phyloP scores from a whole-genome alignment of 2,329 filamentous ascomycete genomes.

The Penicillium sp. region DNA sequence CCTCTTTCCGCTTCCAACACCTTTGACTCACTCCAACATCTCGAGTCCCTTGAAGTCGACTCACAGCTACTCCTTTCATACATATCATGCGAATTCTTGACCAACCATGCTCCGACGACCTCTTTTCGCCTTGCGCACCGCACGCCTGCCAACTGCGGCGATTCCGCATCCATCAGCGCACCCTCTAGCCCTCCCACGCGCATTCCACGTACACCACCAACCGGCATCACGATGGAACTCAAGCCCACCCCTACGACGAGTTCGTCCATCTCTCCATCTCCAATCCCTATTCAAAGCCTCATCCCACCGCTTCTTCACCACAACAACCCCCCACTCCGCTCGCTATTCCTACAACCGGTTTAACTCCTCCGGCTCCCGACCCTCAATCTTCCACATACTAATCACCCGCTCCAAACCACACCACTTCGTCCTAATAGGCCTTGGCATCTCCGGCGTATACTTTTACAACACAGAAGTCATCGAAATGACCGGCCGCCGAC shows the following conservation, averaged over 20 bases:
- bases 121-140: slow-evolving; percentile 8
- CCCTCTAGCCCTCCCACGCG: not conserved
- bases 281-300: not conserved
- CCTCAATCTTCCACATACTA: slow-evolving; percentile 18
- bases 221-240: slow-evolving; percentile 7
- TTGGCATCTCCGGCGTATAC: slow-evolving; percentile 51
- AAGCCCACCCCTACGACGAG: not conserved
- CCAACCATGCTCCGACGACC: slow-evolving; percentile 3
- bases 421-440: slow-evolving; percentile 41
- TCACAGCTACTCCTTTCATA: not conserved
- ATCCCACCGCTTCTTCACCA: slow-evolving; percentile 14
- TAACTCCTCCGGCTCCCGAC: slow-evolving; percentile 2
- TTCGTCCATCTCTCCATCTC: not conserved
- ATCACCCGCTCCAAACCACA: slow-evolving; percentile 26
- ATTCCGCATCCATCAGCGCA: slow-evolving; percentile 2
- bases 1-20: not conserved
- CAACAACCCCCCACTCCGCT: not conserved
- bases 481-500: slow-evolving; percentile 54
- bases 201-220: not conserved
- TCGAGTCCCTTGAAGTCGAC: not conserved
- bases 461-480: slow-evolving; percentile 59
- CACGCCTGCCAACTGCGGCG: not conserved
- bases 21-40: slow-evolving; percentile 5
- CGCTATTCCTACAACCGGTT: slow-evolving; percentile 25
- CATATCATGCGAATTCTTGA: not conserved